These are phyloP conservation scores for Chamaenerion angustifolium DNA, from an alignment of 345 rosid species.

Conservation along the genomic window DNA sequence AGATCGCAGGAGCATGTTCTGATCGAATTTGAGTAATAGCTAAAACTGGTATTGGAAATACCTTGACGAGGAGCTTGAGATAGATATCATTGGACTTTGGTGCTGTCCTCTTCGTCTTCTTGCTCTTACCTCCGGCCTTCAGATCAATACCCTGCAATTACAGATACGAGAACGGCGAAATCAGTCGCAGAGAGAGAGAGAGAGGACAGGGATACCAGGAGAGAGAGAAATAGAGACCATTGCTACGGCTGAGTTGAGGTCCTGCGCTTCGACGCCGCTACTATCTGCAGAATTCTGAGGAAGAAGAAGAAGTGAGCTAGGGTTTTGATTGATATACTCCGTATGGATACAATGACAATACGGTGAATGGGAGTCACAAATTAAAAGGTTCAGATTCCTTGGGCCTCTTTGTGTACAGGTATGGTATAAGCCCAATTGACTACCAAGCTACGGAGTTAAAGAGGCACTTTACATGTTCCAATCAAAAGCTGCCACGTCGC, in stretches of 20 bases:
- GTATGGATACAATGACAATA: no score
- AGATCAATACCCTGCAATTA: conserved; percentile 71
- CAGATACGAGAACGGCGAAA: background rate
- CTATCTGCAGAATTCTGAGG: background rate
- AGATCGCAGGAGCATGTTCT: no score
- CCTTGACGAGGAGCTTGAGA: conserved; percentile 93
- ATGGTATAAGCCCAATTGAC: no score
- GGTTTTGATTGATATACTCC: conserved; percentile 44
- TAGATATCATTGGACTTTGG: conserved; percentile 91
- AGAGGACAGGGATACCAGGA: background rate
- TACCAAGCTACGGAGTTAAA: no score
- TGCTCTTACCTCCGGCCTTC: conserved; percentile 92
- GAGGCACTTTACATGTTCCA: no score
- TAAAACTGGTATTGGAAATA: conserved; percentile 6
- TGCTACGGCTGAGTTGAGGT: conserved; percentile 4
- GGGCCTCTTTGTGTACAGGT: no score
- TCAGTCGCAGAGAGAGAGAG: background rate
- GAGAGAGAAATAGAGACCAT: conserved; percentile 26
- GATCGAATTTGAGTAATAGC: background rate
- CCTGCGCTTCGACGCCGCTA: conserved; percentile 5
- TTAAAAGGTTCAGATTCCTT: no score
- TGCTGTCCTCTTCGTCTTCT: conserved; percentile 73
- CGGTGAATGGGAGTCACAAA: no score
- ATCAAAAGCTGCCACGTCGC: no score
- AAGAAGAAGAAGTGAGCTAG: conserved; percentile 13